Conservation (phyloP, 148 eudicot species). For the Spergularia bocconei region DNA sequence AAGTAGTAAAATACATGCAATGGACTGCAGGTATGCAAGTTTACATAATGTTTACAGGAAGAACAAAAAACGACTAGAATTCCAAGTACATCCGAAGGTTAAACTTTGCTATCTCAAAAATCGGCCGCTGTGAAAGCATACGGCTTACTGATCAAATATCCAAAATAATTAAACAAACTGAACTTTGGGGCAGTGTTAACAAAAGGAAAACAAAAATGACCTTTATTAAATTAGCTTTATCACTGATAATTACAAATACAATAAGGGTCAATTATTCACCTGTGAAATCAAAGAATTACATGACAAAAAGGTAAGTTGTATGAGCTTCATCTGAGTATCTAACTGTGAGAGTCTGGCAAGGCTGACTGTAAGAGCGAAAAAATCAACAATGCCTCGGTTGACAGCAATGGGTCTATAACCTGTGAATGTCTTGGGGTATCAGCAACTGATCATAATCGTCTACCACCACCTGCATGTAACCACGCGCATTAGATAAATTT, state of each 20-base stretch:
- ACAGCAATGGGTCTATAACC: conserved; percentile 25
- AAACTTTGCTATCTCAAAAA: too few relatives aligned
- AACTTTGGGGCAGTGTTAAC: not conserved
- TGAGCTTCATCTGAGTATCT: not conserved
- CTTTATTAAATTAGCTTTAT: conserved; percentile 7
- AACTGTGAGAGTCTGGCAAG: not conserved
- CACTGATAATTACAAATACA: conserved; percentile 25
- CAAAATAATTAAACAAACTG: not conserved
- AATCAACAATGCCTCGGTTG: not conserved
- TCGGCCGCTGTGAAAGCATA: too few relatives aligned
- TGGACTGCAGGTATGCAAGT: too few relatives aligned
- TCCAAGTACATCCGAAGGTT: too few relatives aligned
- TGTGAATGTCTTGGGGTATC: conserved; percentile 63
- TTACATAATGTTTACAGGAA: too few relatives aligned
- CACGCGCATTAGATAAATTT: not conserved
- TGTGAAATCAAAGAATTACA: not conserved
- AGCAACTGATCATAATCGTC: conserved; percentile 61
- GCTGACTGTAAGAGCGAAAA: not conserved
- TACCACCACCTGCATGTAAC: conserved; percentile 47
- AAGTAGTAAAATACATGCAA: too few relatives aligned
- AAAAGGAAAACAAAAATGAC: not conserved
- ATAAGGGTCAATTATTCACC: conserved; percentile 4
- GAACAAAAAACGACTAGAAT: too few relatives aligned
- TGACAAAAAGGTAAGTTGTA: not conserved
- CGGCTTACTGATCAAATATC: too few relatives aligned